Percentiles rank a stretch among this genome's conserved stretches.
These are phyloP conservation scores for Clarireedia sp. DNA, from an alignment of 2,329 filamentous ascomycete genomes.

Conservation along the genomic window DNA sequence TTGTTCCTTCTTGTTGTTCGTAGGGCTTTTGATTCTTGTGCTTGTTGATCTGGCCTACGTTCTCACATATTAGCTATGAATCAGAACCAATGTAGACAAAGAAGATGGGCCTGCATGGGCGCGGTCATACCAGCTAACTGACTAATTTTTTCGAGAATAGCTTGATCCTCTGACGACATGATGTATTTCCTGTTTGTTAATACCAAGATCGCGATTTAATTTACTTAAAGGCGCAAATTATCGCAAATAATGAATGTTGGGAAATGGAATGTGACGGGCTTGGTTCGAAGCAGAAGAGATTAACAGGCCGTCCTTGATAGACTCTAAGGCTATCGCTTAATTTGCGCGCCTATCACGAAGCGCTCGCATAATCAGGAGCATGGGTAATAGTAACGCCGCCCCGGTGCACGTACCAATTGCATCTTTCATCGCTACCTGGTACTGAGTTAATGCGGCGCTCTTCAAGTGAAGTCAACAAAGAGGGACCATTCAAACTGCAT, in stretches of 20 bases:
- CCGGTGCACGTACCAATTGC: no score
- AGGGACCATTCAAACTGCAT: no score
- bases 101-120: constrained; percentile 36
- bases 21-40: constrained; percentile 57
- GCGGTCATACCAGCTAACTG: constrained; percentile 44
- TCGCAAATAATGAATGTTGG: no score
- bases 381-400: no score
- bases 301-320: neutral
- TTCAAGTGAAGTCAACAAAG: no score
- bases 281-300: neutral
- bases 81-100: constrained; percentile 30
- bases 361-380: no score
- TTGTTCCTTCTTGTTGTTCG: constrained; percentile 20
- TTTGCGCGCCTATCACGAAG: no score
- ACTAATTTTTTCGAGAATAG: constrained; percentile 47
- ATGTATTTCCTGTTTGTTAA: constrained; percentile 19
- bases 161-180: constrained; percentile 46
- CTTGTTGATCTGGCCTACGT: constrained; percentile 67
- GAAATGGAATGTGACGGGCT: no score
- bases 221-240: no score
- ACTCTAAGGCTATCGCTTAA: no score
- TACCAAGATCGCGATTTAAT: neutral
- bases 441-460: no score
- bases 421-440: no score
- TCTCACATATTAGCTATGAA: constrained; percentile 4